A percentile compares a stretch with the other conserved stretches of the same genome.
These are phyloP conservation scores for Theileria annulata DNA, from an alignment of 169 alveolate species.

Conservation along the genomic window DNA sequence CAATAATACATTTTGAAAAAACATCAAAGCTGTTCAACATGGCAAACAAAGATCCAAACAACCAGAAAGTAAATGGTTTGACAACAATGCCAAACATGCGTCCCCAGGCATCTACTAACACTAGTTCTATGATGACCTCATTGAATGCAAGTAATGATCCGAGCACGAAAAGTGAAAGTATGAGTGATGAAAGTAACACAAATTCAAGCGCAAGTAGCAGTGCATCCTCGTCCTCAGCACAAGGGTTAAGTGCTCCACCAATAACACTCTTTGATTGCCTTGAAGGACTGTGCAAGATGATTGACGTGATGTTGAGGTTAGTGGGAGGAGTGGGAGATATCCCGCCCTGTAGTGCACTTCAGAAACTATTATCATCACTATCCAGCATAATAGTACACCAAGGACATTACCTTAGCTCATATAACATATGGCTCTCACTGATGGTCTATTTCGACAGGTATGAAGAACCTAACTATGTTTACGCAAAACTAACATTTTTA, in stretches of 20 bases:
- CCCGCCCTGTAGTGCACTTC: constrained; percentile 83
- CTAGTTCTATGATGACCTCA: not conserved
- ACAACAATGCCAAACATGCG: not conserved
- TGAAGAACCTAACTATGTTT: constrained; percentile 67
- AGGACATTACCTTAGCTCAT: constrained; percentile 72
- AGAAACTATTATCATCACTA: constrained; percentile 74
- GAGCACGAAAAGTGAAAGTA: not conserved
- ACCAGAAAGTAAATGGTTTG: not conserved
- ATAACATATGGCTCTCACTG: constrained; percentile 70
- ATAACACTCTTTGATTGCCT: constrained; percentile 53
- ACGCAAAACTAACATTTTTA: constrained; percentile 73
- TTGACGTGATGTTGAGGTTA: constrained; percentile 80
- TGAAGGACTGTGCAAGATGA: constrained; percentile 82
- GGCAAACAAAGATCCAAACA: not conserved
- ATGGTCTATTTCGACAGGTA: constrained; percentile 74
- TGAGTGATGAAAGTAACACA: not conserved
- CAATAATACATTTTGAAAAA: constrained; percentile 66
- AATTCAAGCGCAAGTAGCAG: not conserved
- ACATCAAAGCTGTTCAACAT: constrained; percentile 22
- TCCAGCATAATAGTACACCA: constrained; percentile 77
- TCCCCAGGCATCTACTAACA: not conserved
- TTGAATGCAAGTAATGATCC: not conserved
- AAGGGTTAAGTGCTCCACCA: constrained; percentile 34
- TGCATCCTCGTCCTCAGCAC: not conserved
- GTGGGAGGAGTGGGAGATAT: constrained; percentile 82